phyloP scores from a whole-genome alignment of 306 rosid genomes.

The Lathyrus oleraceus region DNA sequence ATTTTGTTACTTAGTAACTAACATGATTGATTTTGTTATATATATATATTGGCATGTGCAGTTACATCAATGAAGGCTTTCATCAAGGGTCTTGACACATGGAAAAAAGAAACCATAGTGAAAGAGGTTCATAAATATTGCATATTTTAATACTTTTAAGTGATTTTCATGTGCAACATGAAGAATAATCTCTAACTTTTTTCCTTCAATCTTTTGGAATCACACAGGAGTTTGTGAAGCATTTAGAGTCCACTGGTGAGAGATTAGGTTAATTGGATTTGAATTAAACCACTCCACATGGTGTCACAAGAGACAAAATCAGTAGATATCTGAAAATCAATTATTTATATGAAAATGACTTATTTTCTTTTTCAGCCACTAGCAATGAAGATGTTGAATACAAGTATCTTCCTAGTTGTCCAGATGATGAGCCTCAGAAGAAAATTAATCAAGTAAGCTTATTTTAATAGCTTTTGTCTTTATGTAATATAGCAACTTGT shows the following conservation, averaged over 20 bases:
- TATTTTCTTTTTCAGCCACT: conserved; percentile 33
- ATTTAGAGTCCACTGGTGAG: conserved; percentile 59
- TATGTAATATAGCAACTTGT: background rate
- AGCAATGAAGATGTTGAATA: conserved; percentile 55
- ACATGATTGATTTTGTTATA: conserved; percentile 12
- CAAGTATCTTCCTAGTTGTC: conserved; percentile 59
- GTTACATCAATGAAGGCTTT: conserved; percentile 75
- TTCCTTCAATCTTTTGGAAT: background rate
- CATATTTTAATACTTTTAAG: background rate
- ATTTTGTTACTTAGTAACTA: background rate
- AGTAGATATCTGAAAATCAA: background rate
- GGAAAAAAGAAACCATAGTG: conserved; percentile 71
- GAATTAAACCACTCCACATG: no score
- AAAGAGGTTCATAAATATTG: conserved; percentile 44
- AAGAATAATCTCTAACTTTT: background rate
- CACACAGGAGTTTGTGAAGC: conserved; percentile 54
- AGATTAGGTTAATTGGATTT: conserved; percentile 24
- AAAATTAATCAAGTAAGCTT: conserved; percentile 42
- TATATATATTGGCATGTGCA: conserved; percentile 23
- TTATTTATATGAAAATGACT: background rate
- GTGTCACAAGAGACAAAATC: no score
- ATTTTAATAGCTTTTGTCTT: background rate
- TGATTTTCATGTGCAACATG: background rate
- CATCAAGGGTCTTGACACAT: conserved; percentile 66
- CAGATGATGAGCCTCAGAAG: conserved; percentile 19